phyloP scores from a whole-genome alignment of 768 basidiomycete species.

The Tricholoma terreum region DNA sequence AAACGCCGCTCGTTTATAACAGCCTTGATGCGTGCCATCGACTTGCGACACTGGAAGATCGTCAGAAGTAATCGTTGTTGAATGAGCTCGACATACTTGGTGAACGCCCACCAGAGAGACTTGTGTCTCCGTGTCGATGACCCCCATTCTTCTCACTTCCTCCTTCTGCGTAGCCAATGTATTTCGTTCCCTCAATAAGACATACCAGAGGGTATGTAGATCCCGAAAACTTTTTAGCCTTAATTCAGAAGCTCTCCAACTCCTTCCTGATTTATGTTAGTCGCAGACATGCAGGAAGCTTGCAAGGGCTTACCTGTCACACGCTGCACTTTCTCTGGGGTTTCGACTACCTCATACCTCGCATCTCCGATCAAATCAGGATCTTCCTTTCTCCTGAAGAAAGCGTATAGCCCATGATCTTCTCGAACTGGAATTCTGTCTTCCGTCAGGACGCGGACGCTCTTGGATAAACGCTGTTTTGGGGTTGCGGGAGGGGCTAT shows the following conservation, averaged over 20 bases:
- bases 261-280: conserved; percentile 56
- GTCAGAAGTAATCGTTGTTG: background rate
- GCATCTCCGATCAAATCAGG: conserved; percentile 42
- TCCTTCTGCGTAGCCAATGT: conserved; percentile 84
- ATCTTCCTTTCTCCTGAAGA: conserved; percentile 61
- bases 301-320: conserved; percentile 25
- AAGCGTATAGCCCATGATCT: conserved; percentile 74
- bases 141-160: conserved; percentile 65
- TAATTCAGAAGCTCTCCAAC: conserved; percentile 85
- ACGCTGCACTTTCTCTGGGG: conserved; percentile 26
- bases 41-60: conserved; percentile 71
- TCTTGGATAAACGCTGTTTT: conserved; percentile 6
- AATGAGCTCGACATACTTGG: conserved; percentile 34
- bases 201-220: conserved; percentile 93
- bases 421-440: conserved; percentile 38
- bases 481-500: conserved; percentile 7
- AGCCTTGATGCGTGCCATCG: conserved; percentile 95
- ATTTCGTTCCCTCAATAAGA: conserved; percentile 85
- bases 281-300: background rate
- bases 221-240: conserved; percentile 90
- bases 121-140: conserved; percentile 28
- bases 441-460: conserved; percentile 5
- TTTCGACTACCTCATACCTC: conserved; percentile 49
- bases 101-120: conserved; percentile 37
- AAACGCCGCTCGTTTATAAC: conserved; percentile 88